phyloP scores from a whole-genome alignment of 2,329 filamentous ascomycete species.

The Westerdykella aurantiaca region DNA sequence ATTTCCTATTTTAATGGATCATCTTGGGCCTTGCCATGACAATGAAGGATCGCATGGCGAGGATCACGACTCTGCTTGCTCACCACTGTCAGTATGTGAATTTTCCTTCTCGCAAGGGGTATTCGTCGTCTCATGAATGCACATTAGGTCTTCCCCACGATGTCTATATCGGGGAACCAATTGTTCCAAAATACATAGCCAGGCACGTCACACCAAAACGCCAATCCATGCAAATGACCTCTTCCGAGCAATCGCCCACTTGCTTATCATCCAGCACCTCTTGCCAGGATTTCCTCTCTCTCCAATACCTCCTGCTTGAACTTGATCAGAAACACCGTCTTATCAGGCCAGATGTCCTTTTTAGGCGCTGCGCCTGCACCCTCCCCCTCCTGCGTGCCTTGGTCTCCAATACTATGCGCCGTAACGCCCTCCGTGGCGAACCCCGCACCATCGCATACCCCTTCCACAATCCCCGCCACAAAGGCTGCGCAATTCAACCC shows the following conservation, averaged over 20 bases:
- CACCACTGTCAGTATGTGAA: too few relatives aligned
- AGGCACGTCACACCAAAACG: too few relatives aligned
- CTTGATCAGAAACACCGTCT: slow-evolving; percentile 92
- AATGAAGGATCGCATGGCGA: too few relatives aligned
- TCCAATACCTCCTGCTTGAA: slow-evolving; percentile 90
- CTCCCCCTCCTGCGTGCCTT: slow-evolving; percentile 55
- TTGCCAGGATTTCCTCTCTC: slow-evolving; percentile 74
- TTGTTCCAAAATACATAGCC: too few relatives aligned
- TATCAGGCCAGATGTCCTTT: slow-evolving; percentile 74
- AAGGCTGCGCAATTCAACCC: slow-evolving; percentile 95
- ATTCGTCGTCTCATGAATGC: too few relatives aligned
- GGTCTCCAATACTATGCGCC: slow-evolving; percentile 63
- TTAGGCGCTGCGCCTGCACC: slow-evolving; percentile 24
- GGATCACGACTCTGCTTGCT: too few relatives aligned
- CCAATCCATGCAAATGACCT: too few relatives aligned
- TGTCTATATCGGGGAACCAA: too few relatives aligned
- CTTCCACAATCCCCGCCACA: slow-evolving; percentile 91
- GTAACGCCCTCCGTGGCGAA: slow-evolving; percentile 79
- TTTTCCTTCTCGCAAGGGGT: too few relatives aligned
- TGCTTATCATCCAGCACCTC: slow-evolving; percentile 41
- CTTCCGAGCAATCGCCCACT: neutral
- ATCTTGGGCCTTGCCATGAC: too few relatives aligned
- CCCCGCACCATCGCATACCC: slow-evolving; percentile 86
- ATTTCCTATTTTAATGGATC: too few relatives aligned
- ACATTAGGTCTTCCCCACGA: too few relatives aligned